These are phyloP conservation scores for Suhomyces canberraensis DNA, from an alignment of 805 yeast species.

Conservation along the genomic window DNA sequence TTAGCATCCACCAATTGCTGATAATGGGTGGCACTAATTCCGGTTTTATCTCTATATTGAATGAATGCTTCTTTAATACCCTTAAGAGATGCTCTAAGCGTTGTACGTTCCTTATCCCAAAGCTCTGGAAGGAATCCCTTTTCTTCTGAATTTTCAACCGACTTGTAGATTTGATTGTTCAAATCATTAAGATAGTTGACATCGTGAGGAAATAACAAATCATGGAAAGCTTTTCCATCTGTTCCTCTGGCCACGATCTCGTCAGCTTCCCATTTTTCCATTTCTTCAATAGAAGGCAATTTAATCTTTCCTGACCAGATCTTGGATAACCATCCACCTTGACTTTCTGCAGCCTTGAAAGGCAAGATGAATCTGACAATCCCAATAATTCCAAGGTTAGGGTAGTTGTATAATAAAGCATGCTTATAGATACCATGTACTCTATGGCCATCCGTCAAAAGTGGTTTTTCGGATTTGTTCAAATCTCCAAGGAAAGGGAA, in stretches of 20 bases:
- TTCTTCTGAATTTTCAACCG: constrained; percentile 8
- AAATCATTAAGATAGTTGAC: constrained; percentile 53
- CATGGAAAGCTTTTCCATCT: constrained; percentile 26
- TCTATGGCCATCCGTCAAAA: constrained; percentile 31
- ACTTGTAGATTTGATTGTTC: constrained; percentile 14
- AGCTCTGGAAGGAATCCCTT: constrained; percentile 47
- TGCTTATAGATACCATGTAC: constrained; percentile 43
- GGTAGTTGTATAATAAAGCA: constrained; percentile 44
- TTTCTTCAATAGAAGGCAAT: constrained; percentile 38
- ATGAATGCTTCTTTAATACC: constrained; percentile 45
- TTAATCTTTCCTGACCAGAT: constrained; percentile 39
- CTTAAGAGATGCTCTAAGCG: constrained; percentile 42
- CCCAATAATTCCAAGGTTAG: constrained; percentile 41
- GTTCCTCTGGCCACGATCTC: constrained; percentile 26
- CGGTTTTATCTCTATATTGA: constrained; percentile 33
- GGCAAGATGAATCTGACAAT: constrained; percentile 47
- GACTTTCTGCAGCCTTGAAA: constrained; percentile 49
- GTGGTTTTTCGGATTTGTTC: constrained; percentile 11
- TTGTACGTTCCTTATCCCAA: constrained; percentile 50
- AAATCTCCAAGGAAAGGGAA: constrained; percentile 29
- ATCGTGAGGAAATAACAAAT: constrained; percentile 54
- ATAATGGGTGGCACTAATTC: constrained; percentile 34
- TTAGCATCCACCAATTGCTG: constrained; percentile 35
- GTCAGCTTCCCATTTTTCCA: constrained; percentile 28
- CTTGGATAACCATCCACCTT: constrained; percentile 43